Conservation (phyloP, 176 grass and related monocot species). For the Themeda triandra region DNA sequence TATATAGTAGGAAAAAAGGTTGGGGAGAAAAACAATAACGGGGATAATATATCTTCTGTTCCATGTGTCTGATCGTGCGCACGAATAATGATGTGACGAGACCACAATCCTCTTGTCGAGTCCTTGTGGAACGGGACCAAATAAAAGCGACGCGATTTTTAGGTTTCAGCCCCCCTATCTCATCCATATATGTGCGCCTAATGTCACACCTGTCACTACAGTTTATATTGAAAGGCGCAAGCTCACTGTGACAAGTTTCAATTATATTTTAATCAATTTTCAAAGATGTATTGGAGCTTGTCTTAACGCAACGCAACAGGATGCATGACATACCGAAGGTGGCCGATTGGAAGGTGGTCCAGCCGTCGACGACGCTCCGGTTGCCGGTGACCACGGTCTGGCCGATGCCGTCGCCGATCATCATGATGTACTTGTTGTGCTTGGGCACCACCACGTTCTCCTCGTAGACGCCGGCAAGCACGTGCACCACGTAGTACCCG, state of each 20-base stretch:
- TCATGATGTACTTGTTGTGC: constrained; percentile 79
- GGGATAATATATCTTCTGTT: background rate
- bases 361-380: constrained; percentile 54
- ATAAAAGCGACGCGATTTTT: constrained; percentile 42
- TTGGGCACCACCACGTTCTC: constrained; percentile 75
- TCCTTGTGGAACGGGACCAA: constrained; percentile 29
- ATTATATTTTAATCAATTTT: background rate
- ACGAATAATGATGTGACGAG: background rate
- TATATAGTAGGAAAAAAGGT: too few relatives aligned
- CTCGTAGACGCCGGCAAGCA: constrained; percentile 68
- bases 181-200: background rate
- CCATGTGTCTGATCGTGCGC: background rate
- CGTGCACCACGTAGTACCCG: constrained; percentile 82
- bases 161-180: constrained; percentile 29
- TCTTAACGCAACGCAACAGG: background rate
- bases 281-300: background rate
- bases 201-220: background rate
- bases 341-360: constrained; percentile 87
- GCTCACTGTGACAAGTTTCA: background rate
- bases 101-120: background rate
- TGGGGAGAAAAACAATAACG: too few relatives aligned
- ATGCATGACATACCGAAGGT: constrained; percentile 55
- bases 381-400: constrained; percentile 80
- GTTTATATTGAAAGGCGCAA: too few relatives aligned
- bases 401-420: constrained; percentile 74